phyloP scores from a whole-genome alignment of 306 rosid genomes.

The Pterocarpus santalinus region DNA sequence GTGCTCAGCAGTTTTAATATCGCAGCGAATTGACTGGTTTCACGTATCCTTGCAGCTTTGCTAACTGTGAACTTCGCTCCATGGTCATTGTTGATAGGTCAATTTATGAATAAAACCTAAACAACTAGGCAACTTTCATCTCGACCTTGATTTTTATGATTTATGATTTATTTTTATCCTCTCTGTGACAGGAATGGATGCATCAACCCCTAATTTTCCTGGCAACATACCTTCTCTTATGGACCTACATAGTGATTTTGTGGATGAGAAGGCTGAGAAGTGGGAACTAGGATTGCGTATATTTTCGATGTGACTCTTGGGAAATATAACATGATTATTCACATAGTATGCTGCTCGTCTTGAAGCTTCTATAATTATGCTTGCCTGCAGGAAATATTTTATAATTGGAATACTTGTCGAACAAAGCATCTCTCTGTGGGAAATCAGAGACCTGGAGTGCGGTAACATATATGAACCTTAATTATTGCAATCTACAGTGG shows the following conservation, averaged over 20 bases:
- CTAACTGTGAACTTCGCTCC: slow-evolving; percentile 82
- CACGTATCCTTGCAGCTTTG: slow-evolving; percentile 65
- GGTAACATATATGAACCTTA: background rate
- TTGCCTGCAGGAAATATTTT: background rate
- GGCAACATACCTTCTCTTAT: slow-evolving; percentile 59
- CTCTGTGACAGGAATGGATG: slow-evolving; percentile 63
- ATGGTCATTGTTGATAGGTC: slow-evolving; percentile 72
- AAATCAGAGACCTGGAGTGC: background rate
- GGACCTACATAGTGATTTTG: slow-evolving; percentile 56
- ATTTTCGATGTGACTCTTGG: slow-evolving; percentile 19
- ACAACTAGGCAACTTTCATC: background rate
- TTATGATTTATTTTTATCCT: slow-evolving; percentile 25
- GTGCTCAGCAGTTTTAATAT: background rate
- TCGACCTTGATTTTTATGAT: slow-evolving; percentile 6
- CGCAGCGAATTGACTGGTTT: slow-evolving; percentile 21
- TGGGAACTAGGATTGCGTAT: background rate
- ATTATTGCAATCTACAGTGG: background rate
- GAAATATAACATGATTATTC: background rate
- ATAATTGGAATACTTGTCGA: background rate
- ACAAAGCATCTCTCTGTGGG: background rate
- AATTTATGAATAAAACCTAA: slow-evolving; percentile 40
- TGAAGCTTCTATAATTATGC: background rate
- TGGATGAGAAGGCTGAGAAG: slow-evolving; percentile 37
- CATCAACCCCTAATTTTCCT: slow-evolving; percentile 59
- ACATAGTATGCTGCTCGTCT: background rate